Conservation (phyloP, 768 basidiomycete genomes). For the Gymnopilus junonius region DNA sequence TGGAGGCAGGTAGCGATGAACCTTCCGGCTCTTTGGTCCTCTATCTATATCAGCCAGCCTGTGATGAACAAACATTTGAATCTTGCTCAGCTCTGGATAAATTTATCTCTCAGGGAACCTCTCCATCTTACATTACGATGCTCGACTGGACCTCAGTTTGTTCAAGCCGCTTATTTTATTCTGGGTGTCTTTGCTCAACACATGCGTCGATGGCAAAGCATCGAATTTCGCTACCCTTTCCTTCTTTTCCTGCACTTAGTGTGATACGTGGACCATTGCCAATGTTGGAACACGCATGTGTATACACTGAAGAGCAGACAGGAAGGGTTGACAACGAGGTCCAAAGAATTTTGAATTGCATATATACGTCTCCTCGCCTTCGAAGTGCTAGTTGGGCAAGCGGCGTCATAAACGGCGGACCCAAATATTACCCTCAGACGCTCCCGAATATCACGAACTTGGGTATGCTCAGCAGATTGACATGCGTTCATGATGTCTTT, state of each 20-base stretch:
- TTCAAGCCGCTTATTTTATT: background rate
- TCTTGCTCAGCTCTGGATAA: background rate
- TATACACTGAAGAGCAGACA: background rate
- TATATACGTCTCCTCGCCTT: background rate
- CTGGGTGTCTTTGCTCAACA: background rate
- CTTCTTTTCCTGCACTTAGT: background rate
- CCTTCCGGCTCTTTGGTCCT: background rate
- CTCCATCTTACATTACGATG: background rate
- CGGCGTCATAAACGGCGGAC: background rate
- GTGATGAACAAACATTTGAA: background rate
- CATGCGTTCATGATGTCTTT: background rate
- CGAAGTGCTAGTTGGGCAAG: background rate
- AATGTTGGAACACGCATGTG: background rate
- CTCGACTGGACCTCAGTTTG: background rate
- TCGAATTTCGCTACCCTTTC: background rate
- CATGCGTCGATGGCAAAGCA: background rate
- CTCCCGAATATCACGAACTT: background rate
- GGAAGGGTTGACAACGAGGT: background rate
- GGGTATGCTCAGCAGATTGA: background rate
- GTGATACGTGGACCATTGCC: background rate
- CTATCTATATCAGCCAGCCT: background rate
- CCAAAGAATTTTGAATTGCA: background rate
- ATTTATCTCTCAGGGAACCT: background rate
- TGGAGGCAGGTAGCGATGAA: constrained; percentile 1
- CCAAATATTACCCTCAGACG: background rate